Evolutionary conservation across 345 rosid genomes (phyloP).

Genomic region (Gossypium ekmanianum): DNA sequence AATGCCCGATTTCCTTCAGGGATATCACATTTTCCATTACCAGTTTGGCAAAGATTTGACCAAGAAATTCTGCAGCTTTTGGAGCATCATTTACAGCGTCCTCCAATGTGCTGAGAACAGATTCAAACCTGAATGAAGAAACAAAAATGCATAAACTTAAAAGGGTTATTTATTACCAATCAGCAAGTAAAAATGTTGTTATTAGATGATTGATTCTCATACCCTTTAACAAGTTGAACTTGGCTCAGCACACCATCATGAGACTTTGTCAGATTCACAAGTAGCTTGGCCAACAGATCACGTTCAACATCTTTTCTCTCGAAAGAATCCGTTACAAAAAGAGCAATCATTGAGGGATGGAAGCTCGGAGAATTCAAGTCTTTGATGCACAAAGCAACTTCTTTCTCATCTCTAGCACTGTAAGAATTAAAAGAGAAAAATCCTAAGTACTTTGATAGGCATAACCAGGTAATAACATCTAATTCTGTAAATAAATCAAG

Average conservation of each 20-base stretch:
- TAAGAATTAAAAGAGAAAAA: constrained; percentile 12
- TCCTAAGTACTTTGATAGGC: background rate
- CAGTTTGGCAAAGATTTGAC: constrained; percentile 51
- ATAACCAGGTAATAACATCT: background rate
- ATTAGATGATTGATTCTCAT: constrained; percentile 14
- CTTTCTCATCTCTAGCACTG: constrained; percentile 91
- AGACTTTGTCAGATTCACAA: constrained; percentile 57
- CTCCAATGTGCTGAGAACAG: constrained; percentile 65
- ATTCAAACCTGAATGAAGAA: constrained; percentile 53
- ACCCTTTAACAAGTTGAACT: constrained; percentile 73
- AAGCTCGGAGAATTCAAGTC: constrained; percentile 74
- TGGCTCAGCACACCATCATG: constrained; percentile 40
- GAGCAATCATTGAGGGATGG: constrained; percentile 84
- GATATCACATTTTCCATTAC: constrained; percentile 46
- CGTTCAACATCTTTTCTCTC: constrained; percentile 92
- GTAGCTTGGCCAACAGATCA: constrained; percentile 78
- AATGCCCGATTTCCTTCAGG: constrained; percentile 50
- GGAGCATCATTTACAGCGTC: constrained; percentile 95
- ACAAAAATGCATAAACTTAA: background rate
- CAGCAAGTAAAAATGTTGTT: background rate
- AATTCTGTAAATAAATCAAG: background rate
- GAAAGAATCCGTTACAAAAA: constrained; percentile 89
- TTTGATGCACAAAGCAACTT: constrained; percentile 76
- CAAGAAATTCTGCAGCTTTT: constrained; percentile 82
- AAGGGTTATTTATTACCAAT: background rate